Base-by-base conservation (phyloP, 352 stramenopile genomes). In the Pseudoperonospora humuli region DNA sequence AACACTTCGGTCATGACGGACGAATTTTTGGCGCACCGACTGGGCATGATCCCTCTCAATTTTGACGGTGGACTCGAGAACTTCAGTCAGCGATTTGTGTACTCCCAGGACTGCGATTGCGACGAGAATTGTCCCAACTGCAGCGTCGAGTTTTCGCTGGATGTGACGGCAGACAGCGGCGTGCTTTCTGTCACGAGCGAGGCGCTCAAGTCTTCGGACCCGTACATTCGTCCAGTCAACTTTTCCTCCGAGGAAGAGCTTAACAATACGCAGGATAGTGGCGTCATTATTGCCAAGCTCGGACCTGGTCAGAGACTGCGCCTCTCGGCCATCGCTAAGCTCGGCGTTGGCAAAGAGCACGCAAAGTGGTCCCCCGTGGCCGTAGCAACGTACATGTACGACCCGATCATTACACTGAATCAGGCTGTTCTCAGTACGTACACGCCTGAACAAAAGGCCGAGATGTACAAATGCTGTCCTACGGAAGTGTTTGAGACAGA, bases 1-100 rank as follows among this genome's bases (percentile, higher is more conserved):
- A 99, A 99, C 81, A 96, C 93, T 20, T 96, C 86, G 18, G 93
- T 97, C 23, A 85, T 99, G 63, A 97, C 97, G 49, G 96, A 99
- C 76, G 96, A 99, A 74, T 98, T 98, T 60, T 80, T 99, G 53
- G 95, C 95, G 17, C 96, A 99, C 70, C 81, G 96, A 5, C 65
- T 99, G 39, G 96, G 96, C 31, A 86, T 99, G 60, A 97, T 99
- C 59, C 96, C 96, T 42, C 85, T 98, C 47, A 76, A 82, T 34
- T 89, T 88, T 39, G 80, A 90, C 51, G 78, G 78, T 15, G 76
- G 77, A 0, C 64, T 93, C n/a, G 81, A 89, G 62, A 89, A 86
- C 54, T 92, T 95, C 45, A 78, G 80, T 52, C 82, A 93, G 66
- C 82, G 77, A 13, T 98, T 96, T 49, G 75, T 89, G 15, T 93